A percentile compares a stretch with the other conserved stretches of the same genome.
Conservation (phyloP, 1,284 basidiomycete species). For the Marasmius fiardii region DNA sequence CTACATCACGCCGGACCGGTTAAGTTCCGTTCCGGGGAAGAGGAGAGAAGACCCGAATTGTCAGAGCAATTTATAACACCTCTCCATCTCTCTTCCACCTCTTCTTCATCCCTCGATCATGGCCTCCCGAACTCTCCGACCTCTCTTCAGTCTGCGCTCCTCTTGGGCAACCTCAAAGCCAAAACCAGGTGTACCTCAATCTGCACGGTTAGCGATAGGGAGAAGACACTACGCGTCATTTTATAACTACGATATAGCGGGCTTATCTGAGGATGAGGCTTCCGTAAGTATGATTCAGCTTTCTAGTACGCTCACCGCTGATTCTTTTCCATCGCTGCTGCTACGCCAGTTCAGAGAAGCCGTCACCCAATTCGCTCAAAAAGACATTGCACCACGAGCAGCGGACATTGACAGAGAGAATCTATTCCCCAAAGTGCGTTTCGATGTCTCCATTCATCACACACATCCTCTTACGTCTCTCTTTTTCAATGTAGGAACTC, state of each 20-base stretch:
- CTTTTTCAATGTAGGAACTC: constrained; percentile 70
- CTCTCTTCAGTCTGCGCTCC: neutral
- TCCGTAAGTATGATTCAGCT: no score
- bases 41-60: neutral
- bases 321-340: neutral
- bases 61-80: neutral
- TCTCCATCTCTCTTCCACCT: neutral
- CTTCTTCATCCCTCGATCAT: neutral
- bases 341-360: constrained; percentile 70
- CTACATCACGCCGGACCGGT: neutral
- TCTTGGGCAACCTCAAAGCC: no score
- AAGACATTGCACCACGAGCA: constrained; percentile 79
- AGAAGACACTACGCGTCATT: constrained; percentile 44
- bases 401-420: constrained; percentile 83
- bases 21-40: neutral
- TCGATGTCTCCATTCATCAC: neutral
- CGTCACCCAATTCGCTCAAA: constrained; percentile 74
- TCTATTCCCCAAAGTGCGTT: constrained; percentile 63
- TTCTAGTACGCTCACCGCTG: no score
- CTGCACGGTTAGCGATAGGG: neutral
- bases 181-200: neutral
- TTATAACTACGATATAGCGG: constrained; percentile 77
- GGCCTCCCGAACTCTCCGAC: neutral
- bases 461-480: constrained; percentile 4
- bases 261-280: constrained; percentile 79